Evolutionary conservation across 257 asterid species (phyloP).

Genomic region (Capsicum chinense): DNA sequence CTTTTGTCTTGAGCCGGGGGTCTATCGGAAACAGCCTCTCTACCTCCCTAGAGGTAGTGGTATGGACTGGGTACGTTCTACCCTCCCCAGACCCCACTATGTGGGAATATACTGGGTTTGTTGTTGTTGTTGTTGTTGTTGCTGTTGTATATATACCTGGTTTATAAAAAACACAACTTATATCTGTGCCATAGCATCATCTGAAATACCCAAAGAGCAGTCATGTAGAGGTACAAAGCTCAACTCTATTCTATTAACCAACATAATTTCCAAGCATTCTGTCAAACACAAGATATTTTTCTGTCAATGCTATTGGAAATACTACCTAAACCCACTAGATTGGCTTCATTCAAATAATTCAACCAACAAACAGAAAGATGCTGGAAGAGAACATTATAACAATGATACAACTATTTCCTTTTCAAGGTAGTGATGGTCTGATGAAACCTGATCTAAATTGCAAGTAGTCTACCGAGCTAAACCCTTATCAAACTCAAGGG

Average conservation of each 20-base stretch:
- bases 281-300: constrained; percentile 9
- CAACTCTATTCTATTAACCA: not conserved
- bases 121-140: not conserved
- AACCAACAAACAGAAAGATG: not conserved
- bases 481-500: constrained; percentile 4
- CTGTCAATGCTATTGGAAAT: not conserved
- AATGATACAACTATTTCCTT: not conserved
- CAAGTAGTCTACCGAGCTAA: constrained; percentile 6
- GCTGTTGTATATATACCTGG: not conserved
- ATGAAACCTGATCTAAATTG: constrained; percentile 3
- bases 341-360: not conserved
- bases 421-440: constrained; percentile 19
- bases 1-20: too few relatives aligned
- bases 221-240: constrained; percentile 15
- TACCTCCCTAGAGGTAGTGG: too few relatives aligned
- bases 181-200: not conserved
- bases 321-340: constrained; percentile 11
- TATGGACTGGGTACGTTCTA: too few relatives aligned
- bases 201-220: not conserved
- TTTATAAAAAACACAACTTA: not conserved
- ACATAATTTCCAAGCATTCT: not conserved
- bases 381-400: not conserved
- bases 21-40: too few relatives aligned
- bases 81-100: too few relatives aligned
- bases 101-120: too few relatives aligned